These are phyloP conservation scores for Exobasidium rhododendri DNA, from an alignment of 1,284 basidiomycete genomes.

Conservation along the genomic window DNA sequence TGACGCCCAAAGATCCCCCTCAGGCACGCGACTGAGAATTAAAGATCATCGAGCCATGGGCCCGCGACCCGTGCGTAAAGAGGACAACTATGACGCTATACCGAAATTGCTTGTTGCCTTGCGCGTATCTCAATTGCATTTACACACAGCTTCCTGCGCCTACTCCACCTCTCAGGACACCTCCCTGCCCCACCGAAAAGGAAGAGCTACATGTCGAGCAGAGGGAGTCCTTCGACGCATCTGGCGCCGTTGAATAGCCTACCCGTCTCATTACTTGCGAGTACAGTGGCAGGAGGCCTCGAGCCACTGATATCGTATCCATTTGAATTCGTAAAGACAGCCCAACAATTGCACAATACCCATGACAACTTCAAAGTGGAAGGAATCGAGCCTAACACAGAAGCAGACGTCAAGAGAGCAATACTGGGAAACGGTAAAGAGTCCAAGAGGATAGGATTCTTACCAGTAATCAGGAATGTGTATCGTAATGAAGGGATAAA, in stretches of 20 bases:
- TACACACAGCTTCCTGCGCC: too few relatives aligned
- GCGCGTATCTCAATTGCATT: too few relatives aligned
- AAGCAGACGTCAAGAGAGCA: neutral
- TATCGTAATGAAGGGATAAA: slow-evolving; percentile 37
- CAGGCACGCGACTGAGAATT: too few relatives aligned
- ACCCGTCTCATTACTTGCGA: slow-evolving; percentile 60
- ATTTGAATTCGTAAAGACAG: slow-evolving; percentile 81
- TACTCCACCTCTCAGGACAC: too few relatives aligned
- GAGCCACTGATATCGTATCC: slow-evolving; percentile 79
- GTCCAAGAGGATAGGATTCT: neutral
- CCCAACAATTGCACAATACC: slow-evolving; percentile 56
- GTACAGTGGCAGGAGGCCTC: slow-evolving; percentile 86
- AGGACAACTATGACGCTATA: too few relatives aligned
- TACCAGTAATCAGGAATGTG: neutral
- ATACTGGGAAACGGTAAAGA: neutral
- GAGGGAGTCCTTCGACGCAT: too few relatives aligned
- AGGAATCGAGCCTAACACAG: neutral
- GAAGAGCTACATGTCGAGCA: too few relatives aligned
- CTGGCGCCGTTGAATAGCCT: slow-evolving; percentile 11
- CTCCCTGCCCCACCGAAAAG: too few relatives aligned
- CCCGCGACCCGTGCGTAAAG: too few relatives aligned
- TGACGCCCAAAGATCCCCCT: too few relatives aligned
- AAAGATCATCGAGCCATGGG: too few relatives aligned
- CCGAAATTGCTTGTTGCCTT: too few relatives aligned
- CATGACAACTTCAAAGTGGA: neutral